A percentile compares a stretch with the other conserved stretches of the same genome.
phyloP scores from a whole-genome alignment of 306 rosid species.

The Fragaria vesca region DNA sequence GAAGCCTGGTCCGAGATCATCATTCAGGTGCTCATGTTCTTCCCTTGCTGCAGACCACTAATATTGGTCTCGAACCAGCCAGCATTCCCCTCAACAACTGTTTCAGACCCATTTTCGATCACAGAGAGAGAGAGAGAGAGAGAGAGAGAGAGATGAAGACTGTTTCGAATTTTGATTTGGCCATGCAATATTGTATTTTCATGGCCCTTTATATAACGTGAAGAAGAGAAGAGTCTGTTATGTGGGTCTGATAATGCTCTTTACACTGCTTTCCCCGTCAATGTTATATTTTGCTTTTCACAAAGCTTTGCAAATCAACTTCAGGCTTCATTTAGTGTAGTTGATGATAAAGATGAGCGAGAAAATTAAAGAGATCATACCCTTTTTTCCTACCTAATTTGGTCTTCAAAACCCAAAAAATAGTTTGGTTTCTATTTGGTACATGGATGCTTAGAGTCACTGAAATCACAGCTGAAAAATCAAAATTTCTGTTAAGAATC shows the following conservation, averaged over 20 bases:
- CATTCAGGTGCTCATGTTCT: slow-evolving; percentile 25
- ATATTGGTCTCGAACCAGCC: slow-evolving; percentile 86
- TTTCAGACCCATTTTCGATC: not conserved
- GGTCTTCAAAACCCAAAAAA: not conserved
- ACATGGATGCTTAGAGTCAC: not conserved
- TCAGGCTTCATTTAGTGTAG: slow-evolving; percentile 23
- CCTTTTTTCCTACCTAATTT: slow-evolving; percentile 22
- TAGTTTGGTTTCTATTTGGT: not conserved
- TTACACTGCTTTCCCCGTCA: slow-evolving; percentile 39
- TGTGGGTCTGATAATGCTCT: slow-evolving; percentile 47
- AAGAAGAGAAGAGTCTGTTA: slow-evolving; percentile 34
- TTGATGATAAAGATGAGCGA: not conserved
- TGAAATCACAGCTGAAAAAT: not conserved
- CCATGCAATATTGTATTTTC: slow-evolving; percentile 66
- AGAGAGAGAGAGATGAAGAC: slow-evolving; percentile 18
- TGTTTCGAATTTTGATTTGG: slow-evolving; percentile 43
- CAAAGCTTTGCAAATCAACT: slow-evolving; percentile 27
- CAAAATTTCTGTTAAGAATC: not conserved
- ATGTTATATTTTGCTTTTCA: slow-evolving; percentile 38
- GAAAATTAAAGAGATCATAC: not conserved
- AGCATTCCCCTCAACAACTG: slow-evolving; percentile 79
- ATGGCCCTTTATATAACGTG: slow-evolving; percentile 72
- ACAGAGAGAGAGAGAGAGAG: slow-evolving; percentile 13
- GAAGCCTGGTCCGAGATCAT: slow-evolving; percentile 99
- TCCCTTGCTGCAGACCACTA: slow-evolving; percentile 17